These are phyloP conservation scores for Brassica balearica DNA, from an alignment of 441 rosid genomes.

Conservation along the genomic window DNA sequence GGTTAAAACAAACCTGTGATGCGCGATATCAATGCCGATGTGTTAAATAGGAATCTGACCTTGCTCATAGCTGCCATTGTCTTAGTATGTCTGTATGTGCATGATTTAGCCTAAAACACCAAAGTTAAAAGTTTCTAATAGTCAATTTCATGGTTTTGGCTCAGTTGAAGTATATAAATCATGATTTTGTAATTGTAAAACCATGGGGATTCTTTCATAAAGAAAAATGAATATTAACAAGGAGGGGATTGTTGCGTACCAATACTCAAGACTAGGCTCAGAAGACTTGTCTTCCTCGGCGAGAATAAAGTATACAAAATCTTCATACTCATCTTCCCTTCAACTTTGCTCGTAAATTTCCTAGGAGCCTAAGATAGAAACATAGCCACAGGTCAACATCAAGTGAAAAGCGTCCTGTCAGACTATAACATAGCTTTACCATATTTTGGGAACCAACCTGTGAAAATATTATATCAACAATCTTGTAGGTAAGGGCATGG, in stretches of 20 bases:
- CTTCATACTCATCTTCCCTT: conserved; percentile 99
- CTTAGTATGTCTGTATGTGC: no score
- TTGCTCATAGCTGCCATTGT: no score
- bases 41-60: no score
- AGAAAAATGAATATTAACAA: not conserved
- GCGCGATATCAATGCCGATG: conserved; percentile 86
- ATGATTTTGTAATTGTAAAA: not conserved
- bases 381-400: conserved; percentile 1
- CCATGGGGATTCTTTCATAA: not conserved
- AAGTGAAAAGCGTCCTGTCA: not conserved
- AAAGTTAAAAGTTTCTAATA: no score
- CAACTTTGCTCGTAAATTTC: conserved; percentile 88
- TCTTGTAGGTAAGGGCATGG: conserved; percentile 70
- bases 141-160: conserved; percentile 40
- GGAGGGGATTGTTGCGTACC: conserved; percentile 52
- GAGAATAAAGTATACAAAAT: conserved; percentile 94
- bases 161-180: not conserved
- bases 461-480: conserved; percentile 67
- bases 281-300: conserved; percentile 99
- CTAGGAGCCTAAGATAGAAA: conserved; percentile 55
- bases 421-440: not conserved
- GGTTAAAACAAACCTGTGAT: conserved; percentile 68
- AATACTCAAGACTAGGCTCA: conserved; percentile 97
- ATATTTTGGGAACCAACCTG: conserved; percentile 53
- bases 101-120: no score